phyloP scores from a whole-genome alignment of 768 basidiomycete species.

The Naganishia randhawae region DNA sequence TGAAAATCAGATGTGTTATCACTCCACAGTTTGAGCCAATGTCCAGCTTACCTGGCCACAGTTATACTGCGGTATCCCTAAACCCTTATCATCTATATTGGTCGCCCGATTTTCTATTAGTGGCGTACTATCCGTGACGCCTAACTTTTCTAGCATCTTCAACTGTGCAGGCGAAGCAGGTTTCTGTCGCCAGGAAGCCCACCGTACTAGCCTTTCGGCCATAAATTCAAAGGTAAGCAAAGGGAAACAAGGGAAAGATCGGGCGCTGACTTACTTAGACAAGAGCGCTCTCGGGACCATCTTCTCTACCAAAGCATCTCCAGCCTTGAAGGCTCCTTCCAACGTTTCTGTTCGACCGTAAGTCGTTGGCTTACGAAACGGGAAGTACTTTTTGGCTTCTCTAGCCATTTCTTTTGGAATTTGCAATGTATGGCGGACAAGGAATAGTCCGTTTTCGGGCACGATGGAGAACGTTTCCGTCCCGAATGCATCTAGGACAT shows the following conservation, averaged over 20 bases:
- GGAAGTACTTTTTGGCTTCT: conserved; percentile 19
- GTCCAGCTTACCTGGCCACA: background rate
- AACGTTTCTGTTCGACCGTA: conserved; percentile 37
- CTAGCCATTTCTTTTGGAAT: conserved; percentile 28
- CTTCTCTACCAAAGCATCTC: conserved; percentile 36
- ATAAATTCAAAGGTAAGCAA: background rate
- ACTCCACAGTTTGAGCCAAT: background rate
- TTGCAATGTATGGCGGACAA: conserved; percentile 34
- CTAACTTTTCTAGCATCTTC: conserved; percentile 34
- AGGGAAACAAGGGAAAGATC: background rate
- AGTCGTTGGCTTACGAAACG: conserved; percentile 20
- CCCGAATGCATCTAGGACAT: conserved; percentile 55
- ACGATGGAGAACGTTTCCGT: conserved; percentile 36
- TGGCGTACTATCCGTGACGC: background rate
- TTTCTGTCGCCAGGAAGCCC: conserved; percentile 40
- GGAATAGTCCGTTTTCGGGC: conserved; percentile 22
- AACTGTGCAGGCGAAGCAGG: conserved; percentile 35
- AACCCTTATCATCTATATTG: background rate
- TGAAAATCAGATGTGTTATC: background rate
- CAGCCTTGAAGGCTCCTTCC: conserved; percentile 40
- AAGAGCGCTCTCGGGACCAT: conserved; percentile 33
- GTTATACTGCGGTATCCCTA: background rate
- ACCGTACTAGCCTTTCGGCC: conserved; percentile 32
- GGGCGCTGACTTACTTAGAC: conserved; percentile 32
- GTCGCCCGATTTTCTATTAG: background rate